These are phyloP conservation scores for Pilaira anomala DNA, from an alignment of 192 early-diverging fungal species.

Conservation along the genomic window DNA sequence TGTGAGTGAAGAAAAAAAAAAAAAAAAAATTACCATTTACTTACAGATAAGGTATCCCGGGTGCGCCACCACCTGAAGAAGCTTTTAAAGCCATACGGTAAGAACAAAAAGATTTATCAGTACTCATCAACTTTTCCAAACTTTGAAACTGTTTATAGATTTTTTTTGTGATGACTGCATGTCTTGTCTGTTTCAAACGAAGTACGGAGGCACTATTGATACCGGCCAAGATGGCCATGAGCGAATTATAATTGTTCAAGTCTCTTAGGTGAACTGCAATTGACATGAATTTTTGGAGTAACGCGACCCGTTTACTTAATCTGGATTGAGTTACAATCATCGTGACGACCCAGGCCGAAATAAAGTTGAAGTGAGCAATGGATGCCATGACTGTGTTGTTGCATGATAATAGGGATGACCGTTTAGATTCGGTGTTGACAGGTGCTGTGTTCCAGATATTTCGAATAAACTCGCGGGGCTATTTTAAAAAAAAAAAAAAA, in stretches of 20 bases:
- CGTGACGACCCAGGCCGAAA: slow-evolving; percentile 73
- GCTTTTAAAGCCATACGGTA: slow-evolving; percentile 65
- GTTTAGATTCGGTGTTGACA: neutral
- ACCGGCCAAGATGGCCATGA: slow-evolving; percentile 73
- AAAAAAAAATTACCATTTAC: slow-evolving; percentile 22
- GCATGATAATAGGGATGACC: neutral
- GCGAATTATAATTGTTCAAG: slow-evolving; percentile 72
- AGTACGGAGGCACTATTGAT: slow-evolving; percentile 63
- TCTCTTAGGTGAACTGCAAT: slow-evolving; percentile 64
- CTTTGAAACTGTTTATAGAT: slow-evolving; percentile 53
- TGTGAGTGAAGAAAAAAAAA: slow-evolving; percentile 1
- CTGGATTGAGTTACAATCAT: slow-evolving; percentile 64
- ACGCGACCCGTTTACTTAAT: slow-evolving; percentile 57
- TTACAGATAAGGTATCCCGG: slow-evolving; percentile 79
- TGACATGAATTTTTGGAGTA: slow-evolving; percentile 68
- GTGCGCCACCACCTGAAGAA: slow-evolving; percentile 62
- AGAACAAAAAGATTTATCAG: slow-evolving; percentile 59
- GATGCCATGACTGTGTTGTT: slow-evolving; percentile 46
- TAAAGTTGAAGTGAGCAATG: slow-evolving; percentile 70
- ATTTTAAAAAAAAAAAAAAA: neutral
- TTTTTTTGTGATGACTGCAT: slow-evolving; percentile 46
- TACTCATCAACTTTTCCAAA: slow-evolving; percentile 70
- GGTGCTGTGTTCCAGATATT: slow-evolving; percentile 7
- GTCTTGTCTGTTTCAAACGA: slow-evolving; percentile 62
- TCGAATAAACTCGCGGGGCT: slow-evolving; percentile 12